Percentiles rank a stretch among this genome's conserved stretches.
These are phyloP conservation scores for Tetrapisispora nanseiensis DNA, from an alignment of 805 yeast species.

Conservation along the genomic window DNA sequence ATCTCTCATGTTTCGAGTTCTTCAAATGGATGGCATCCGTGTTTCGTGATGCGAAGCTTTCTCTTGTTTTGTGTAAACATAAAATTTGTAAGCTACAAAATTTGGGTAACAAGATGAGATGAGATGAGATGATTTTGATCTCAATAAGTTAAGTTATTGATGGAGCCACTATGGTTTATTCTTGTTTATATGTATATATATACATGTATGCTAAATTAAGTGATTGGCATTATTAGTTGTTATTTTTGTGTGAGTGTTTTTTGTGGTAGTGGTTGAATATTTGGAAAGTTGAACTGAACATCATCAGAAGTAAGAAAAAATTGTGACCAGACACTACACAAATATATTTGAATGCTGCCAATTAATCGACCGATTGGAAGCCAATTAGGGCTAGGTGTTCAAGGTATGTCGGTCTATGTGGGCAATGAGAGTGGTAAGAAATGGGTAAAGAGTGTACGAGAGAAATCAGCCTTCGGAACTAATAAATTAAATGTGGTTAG, in stretches of 20 bases:
- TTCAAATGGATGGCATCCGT: no score
- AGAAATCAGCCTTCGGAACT: conserved; percentile 1
- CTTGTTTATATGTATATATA: no score
- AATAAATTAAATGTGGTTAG: conserved; percentile 1
- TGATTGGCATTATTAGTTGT: no score
- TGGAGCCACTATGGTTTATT: no score
- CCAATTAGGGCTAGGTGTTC: conserved; percentile 18
- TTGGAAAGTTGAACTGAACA: no score
- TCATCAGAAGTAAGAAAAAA: no score
- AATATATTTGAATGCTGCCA: conserved; percentile 8
- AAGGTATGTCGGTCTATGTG: conserved; percentile 11
- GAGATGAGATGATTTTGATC: neutral
- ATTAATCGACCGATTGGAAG: conserved; percentile 14
- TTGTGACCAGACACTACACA: no score
- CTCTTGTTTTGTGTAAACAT: neutral
- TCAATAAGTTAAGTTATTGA: no score
- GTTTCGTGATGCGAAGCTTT: neutral
- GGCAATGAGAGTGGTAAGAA: neutral
- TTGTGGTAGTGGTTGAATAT: no score
- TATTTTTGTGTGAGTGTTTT: no score
- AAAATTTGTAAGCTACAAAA: neutral
- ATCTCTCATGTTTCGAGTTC: no score
- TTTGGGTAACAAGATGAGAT: neutral
- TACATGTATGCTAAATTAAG: no score
- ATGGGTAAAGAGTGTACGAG: conserved; percentile 9